Evolutionary conservation across 2,329 filamentous ascomycete species (phyloP).

Genomic region (Lachnellula arida): DNA sequence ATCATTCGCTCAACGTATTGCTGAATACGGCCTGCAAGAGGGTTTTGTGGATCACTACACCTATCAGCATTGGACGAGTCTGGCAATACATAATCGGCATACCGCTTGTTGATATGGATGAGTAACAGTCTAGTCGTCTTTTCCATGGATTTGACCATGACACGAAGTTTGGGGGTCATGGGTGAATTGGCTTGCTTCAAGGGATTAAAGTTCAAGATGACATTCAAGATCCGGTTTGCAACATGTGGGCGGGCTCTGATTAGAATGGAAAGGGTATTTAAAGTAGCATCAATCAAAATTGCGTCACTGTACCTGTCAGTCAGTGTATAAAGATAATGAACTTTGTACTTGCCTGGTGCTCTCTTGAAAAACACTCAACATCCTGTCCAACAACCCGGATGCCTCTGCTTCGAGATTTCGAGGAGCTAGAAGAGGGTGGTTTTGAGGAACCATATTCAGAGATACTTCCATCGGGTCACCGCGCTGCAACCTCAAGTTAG

Average conservation of each 20-base stretch:
- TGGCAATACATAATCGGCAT: slow-evolving; percentile 26
- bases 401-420: slow-evolving; percentile 88
- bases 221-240: slow-evolving; percentile 78
- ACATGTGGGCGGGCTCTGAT: slow-evolving; percentile 77
- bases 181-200: slow-evolving; percentile 72
- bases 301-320: slow-evolving; percentile 64
- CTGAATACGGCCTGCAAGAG: slow-evolving; percentile 72
- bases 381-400: slow-evolving; percentile 81
- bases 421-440: slow-evolving; percentile 74
- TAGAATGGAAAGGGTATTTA: slow-evolving; percentile 82
- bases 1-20: slow-evolving; percentile 80
- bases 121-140: slow-evolving; percentile 83
- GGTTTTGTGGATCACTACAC: slow-evolving; percentile 71
- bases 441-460: slow-evolving; percentile 75
- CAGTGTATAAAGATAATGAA: slow-evolving; percentile 9
- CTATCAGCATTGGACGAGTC: slow-evolving; percentile 22
- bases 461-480: slow-evolving; percentile 79
- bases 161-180: slow-evolving; percentile 72
- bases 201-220: slow-evolving; percentile 88
- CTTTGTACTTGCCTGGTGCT: slow-evolving; percentile 63
- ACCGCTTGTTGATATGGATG: slow-evolving; percentile 77
- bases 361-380: slow-evolving; percentile 81
- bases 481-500: slow-evolving; percentile 42
- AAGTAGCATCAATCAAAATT: slow-evolving; percentile 80
- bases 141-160: slow-evolving; percentile 90